These are phyloP conservation scores for Arabis hirsuta DNA, from an alignment of 345 rosid genomes.

Conservation along the genomic window DNA sequence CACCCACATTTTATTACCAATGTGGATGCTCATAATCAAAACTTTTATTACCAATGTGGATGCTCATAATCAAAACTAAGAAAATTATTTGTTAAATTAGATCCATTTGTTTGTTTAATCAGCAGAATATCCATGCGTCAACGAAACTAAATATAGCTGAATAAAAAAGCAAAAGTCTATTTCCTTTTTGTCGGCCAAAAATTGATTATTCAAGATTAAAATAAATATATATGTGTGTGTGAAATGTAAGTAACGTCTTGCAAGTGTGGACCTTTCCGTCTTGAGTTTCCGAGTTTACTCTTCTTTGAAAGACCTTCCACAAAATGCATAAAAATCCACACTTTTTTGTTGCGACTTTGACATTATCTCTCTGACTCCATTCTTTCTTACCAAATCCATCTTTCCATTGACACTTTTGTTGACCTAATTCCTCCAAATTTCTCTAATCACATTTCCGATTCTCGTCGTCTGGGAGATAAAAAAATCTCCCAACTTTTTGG, in stretches of 20 bases:
- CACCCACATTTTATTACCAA: too few relatives aligned
- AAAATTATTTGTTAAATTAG: too few relatives aligned
- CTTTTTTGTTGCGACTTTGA: conserved; percentile 30
- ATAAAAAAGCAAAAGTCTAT: conserved; percentile 1
- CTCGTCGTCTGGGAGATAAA: neutral
- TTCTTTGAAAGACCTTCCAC: conserved; percentile 24
- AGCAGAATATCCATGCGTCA: conserved; percentile 5
- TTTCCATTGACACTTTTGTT: conserved; percentile 19
- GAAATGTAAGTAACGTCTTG: conserved; percentile 42
- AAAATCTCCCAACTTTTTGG: conserved; percentile 28
- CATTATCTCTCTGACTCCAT: conserved; percentile 4
- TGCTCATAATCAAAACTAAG: too few relatives aligned
- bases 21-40: too few relatives aligned
- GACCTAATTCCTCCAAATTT: conserved; percentile 37
- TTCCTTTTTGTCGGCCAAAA: conserved; percentile 24
- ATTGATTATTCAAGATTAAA: neutral
- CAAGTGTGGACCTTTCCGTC: conserved; percentile 41
- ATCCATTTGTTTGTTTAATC: too few relatives aligned
- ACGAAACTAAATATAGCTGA: conserved; percentile 10
- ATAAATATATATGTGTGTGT: conserved; percentile 17
- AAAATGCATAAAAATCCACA: conserved; percentile 17
- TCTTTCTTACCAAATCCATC: conserved; percentile 37
- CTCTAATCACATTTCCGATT: conserved; percentile 31
- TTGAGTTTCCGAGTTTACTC: conserved; percentile 35
- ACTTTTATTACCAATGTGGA: too few relatives aligned